Percentiles rank a stretch among this genome's conserved stretches.
Conservation (phyloP, 2,329 filamentous ascomycete species). For the Ophiognomonia clavigignenti-juglandacearum region DNA sequence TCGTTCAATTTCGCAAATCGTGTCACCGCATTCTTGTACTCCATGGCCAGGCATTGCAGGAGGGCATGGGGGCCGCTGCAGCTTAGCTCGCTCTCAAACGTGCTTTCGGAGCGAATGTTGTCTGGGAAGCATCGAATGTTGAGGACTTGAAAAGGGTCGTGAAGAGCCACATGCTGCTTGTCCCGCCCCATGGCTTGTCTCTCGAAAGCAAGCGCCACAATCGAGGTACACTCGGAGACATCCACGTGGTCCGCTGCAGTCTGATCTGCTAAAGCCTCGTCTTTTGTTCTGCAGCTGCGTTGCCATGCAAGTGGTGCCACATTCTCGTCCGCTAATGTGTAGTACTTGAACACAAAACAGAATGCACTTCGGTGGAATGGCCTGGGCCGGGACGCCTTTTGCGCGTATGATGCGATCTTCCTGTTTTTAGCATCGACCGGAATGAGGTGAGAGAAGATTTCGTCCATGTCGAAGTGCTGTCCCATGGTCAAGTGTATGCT, state of each 20-base stretch:
- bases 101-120: conserved; percentile 48
- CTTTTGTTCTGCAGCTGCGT: conserved; percentile 39
- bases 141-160: conserved; percentile 56
- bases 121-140: conserved; percentile 57
- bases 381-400: conserved; percentile 42
- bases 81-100: conserved; percentile 45
- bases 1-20: conserved; percentile 53
- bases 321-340: conserved; percentile 52
- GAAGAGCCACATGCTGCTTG: conserved; percentile 44
- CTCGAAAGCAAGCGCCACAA: conserved; percentile 53
- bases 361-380: conserved; percentile 49
- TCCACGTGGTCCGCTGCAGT: conserved; percentile 47
- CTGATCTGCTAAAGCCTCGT: conserved; percentile 30
- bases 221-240: conserved; percentile 53
- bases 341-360: conserved; percentile 62
- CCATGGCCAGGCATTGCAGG: conserved; percentile 50
- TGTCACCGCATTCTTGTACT: conserved; percentile 57
- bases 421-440: conserved; percentile 39
- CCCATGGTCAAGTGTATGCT: conserved; percentile 55
- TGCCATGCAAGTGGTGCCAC: conserved; percentile 58
- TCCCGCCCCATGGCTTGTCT: conserved; percentile 45
- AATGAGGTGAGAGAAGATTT: conserved; percentile 51
- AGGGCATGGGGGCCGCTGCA: conserved; percentile 61
- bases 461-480: conserved; percentile 57
- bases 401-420: conserved; percentile 42